These are phyloP conservation scores for Cryoendolithus antarcticus DNA, from an alignment of 2,329 filamentous ascomycete genomes.

Conservation along the genomic window DNA sequence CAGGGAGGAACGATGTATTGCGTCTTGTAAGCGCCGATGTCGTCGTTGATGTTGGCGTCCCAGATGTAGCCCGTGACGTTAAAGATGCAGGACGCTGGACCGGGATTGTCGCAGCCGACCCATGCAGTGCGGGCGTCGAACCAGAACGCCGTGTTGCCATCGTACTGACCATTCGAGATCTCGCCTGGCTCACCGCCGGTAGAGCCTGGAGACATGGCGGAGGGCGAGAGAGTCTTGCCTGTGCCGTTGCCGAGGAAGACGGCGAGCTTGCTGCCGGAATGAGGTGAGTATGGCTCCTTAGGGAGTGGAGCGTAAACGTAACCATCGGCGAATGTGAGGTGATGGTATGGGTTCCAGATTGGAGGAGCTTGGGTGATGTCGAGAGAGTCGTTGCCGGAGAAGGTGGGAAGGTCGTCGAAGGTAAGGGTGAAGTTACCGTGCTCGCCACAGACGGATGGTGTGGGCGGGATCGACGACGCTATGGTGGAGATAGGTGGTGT, in stretches of 20 bases:
- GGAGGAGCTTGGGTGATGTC: constrained; percentile 26
- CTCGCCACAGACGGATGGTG: constrained; percentile 27
- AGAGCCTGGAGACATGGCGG: constrained; percentile 11
- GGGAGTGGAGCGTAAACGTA: constrained; percentile 37
- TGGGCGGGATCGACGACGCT: constrained; percentile 1
- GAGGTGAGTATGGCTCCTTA: constrained; percentile 31
- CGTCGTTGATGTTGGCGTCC: constrained; percentile 21
- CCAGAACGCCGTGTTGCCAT: constrained; percentile 34
- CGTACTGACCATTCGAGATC: constrained; percentile 34
- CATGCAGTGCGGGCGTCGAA: constrained; percentile 37
- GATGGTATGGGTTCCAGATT: constrained; percentile 37
- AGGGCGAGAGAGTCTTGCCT: constrained; percentile 3
- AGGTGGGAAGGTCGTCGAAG: constrained; percentile 26
- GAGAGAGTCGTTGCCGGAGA: constrained; percentile 19
- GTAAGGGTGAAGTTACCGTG: constrained; percentile 30
- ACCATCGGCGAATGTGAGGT: constrained; percentile 39
- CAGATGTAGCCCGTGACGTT: constrained; percentile 36
- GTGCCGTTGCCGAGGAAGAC: constrained; percentile 28
- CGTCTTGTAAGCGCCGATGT: constrained; percentile 23
- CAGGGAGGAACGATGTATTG: constrained; percentile 33
- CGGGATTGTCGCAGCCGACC: constrained; percentile 36
- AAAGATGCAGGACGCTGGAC: constrained; percentile 28
- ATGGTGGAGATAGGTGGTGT: neutral
- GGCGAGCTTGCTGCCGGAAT: constrained; percentile 35
- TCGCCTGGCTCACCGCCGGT: constrained; percentile 28